These are phyloP conservation scores for Myxozyma udenii DNA, from an alignment of 805 yeast genomes.

Conservation along the genomic window DNA sequence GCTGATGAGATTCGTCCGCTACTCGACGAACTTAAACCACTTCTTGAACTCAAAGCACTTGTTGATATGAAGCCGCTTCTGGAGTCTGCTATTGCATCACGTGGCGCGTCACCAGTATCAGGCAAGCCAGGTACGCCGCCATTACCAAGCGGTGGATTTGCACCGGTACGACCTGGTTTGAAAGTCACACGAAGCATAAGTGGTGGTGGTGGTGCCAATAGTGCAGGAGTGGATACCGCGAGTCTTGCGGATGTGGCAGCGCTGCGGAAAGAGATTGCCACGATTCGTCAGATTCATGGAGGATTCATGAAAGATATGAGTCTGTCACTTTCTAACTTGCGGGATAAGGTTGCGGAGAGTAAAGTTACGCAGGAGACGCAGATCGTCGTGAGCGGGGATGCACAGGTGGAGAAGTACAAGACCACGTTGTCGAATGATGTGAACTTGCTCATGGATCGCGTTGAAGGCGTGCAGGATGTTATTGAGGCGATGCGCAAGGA, in stretches of 20 bases:
- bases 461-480: slow-evolving; percentile 88
- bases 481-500: slow-evolving; percentile 87
- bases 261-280: slow-evolving; percentile 57
- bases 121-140: too few species aligned
- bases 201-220: too few species aligned
- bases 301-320: slow-evolving; percentile 46
- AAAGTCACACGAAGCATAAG: too few species aligned
- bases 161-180: too few species aligned
- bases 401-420: slow-evolving; percentile 76
- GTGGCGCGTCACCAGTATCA: too few species aligned
- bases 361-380: slow-evolving; percentile 16
- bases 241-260: slow-evolving; percentile 41
- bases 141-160: too few species aligned
- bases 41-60: too few species aligned
- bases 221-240: too few species aligned
- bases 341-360: slow-evolving; percentile 43
- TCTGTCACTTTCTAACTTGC: slow-evolving; percentile 45
- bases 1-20: too few species aligned
- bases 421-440: slow-evolving; percentile 69
- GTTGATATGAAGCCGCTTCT: too few species aligned
- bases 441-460: slow-evolving; percentile 67
- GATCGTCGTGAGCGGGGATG: slow-evolving; percentile 30
- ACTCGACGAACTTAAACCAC: too few species aligned
- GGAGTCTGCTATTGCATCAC: too few species aligned
- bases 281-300: slow-evolving; percentile 55